Evolutionary conservation across 1,139 yeast species (phyloP), one percentile per base, ranked within the genome.

Genomic region (Protomyces arabidopsidicola): DNA sequence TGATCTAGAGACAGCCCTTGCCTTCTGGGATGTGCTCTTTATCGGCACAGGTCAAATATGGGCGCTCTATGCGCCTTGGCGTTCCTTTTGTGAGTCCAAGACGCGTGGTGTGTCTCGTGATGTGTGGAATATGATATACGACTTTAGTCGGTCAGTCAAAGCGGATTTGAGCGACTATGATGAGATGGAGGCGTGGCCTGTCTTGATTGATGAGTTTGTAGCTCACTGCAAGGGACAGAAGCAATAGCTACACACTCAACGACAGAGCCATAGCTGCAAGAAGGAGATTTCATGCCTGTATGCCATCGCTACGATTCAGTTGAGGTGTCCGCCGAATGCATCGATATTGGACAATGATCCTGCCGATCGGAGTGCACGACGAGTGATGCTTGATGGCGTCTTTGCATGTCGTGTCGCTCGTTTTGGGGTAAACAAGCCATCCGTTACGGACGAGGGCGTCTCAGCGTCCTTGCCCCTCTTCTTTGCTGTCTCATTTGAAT

Each of bases 171-270:
- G 35, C 9, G 77, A 75, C 2, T 90, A 90, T 73, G 91, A 87
- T 70, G 95, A 87, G 68, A 90, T 87, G 54, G 77, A 71, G 1
- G 88, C 97, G 0, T 91, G 98, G 98, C 98, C 98, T 5, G 84
- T 89, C 65, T 78, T 88, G 16, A 83, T 91, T 69, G 98, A 91
- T 72, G 91, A 86, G 67, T 93, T 82, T 72, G 86, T 89, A 34
- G 96, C 88, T 69, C 80, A 56, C 45, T 52, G 62, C 52, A 45
- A 51, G n/a, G 35, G 45, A 51, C 45, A 55, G 18, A 18, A 16
- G 48, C 31, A 27, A 27, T 42, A 42, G 42, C 42, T 2, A 4
- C 42, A 36, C n/a, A n/a, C n/a, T n/a, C n/a, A n/a, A n/a, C n/a
- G n/a, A n/a, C n/a, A n/a, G n/a, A 16, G 48, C 31, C 4, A 27